Percentiles rank a stretch among this genome's conserved stretches.
phyloP scores from a whole-genome alignment of 148 eudicot species.

The Selenicereus undatus region DNA sequence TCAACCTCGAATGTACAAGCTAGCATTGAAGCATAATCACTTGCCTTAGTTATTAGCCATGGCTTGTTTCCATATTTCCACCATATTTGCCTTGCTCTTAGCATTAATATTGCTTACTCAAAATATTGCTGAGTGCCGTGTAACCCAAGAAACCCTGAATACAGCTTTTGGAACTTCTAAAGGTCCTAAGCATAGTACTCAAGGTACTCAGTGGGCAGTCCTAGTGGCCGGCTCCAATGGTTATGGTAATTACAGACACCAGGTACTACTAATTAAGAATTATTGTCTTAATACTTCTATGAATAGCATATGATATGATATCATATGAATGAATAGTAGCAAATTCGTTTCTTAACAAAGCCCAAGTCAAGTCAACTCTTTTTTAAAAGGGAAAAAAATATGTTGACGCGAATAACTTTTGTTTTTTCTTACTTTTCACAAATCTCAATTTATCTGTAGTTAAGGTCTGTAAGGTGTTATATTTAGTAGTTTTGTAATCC shows the following conservation, averaged over 20 bases:
- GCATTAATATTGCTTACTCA: constrained; percentile 14
- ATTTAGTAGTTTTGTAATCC: not conserved
- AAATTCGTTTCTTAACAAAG: too few relatives aligned
- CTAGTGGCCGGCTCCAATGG: constrained; percentile 35
- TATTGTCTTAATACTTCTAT: not conserved
- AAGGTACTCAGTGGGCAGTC: constrained; percentile 37
- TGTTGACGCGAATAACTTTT: too few relatives aligned
- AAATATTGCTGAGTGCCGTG: constrained; percentile 20
- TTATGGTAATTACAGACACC: constrained; percentile 35
- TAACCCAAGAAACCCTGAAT: constrained; percentile 20
- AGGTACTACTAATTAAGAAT: constrained; percentile 8
- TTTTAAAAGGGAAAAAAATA: too few relatives aligned
- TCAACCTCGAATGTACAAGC: too few relatives aligned
- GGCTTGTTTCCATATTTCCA: not conserved
- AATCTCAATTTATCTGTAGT: too few relatives aligned
- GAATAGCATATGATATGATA: too few relatives aligned
- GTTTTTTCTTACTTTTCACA: too few relatives aligned
- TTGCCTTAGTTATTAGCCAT: not conserved
- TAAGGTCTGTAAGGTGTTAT: too few relatives aligned
- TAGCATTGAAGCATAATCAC: too few relatives aligned
- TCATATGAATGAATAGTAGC: too few relatives aligned
- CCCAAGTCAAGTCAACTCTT: too few relatives aligned
- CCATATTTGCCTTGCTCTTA: constrained; percentile 7
- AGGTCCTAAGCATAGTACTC: not conserved
- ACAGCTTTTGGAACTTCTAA: constrained; percentile 6